phyloP scores from a whole-genome alignment of 192 early-diverging fungal species.

The Podila minutissima region DNA sequence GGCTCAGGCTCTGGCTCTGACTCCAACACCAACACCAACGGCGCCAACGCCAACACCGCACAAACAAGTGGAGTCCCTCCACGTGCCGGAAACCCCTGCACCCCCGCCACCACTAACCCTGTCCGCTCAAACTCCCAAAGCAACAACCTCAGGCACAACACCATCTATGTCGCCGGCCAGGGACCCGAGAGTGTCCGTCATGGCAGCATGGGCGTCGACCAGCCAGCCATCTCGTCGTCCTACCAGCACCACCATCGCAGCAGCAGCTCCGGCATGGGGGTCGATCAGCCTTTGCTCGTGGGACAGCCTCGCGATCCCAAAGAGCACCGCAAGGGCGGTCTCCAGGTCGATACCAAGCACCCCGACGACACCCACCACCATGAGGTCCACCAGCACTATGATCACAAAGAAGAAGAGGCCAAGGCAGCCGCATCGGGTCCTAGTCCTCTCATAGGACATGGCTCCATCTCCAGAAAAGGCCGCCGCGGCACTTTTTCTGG shows the following conservation, averaged over 20 bases:
- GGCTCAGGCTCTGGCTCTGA: too few species aligned
- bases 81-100: background rate
- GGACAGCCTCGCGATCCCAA: constrained; percentile 5
- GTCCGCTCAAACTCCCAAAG: background rate
- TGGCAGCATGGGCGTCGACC: constrained; percentile 24
- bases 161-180: constrained; percentile 22
- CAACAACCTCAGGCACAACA: background rate
- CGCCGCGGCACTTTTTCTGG: constrained; percentile 3
- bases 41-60: too few species aligned
- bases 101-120: constrained; percentile 4
- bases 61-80: too few species aligned
- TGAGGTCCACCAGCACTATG: constrained; percentile 7
- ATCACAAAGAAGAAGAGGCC: background rate
- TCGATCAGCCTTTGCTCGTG: constrained; percentile 15
- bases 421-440: too few species aligned
- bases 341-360: constrained; percentile 1
- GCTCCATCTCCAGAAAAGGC: background rate
- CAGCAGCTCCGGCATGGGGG: constrained; percentile 11
- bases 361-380: constrained; percentile 3
- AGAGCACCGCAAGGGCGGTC: background rate
- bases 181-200: constrained; percentile 10
- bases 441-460: too few species aligned
- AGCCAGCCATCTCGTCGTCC: constrained; percentile 10
- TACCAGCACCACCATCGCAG: background rate
- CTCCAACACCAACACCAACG: too few species aligned